Evolutionary conservation across 352 stramenopile genomes (phyloP).

Genomic region (Globisporangium abappressorium): DNA sequence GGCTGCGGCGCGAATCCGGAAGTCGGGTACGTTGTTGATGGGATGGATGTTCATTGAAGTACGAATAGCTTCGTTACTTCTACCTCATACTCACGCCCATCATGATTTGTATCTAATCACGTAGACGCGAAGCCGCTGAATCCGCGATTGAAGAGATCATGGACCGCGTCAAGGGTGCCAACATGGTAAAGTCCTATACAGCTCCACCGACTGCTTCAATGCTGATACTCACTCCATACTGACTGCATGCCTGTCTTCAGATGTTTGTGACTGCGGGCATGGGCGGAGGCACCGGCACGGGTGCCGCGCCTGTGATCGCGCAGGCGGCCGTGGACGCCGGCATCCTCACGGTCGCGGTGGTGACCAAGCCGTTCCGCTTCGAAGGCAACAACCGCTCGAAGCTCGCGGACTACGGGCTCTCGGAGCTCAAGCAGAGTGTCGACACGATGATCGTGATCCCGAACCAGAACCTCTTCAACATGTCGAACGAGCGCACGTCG

Average conservation of each 20-base stretch:
- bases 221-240: neutral
- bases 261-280: conserved; percentile 89
- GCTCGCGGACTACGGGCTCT: conserved; percentile 70
- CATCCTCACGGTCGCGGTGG: conserved; percentile 82
- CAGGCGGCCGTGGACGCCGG: conserved; percentile 78
- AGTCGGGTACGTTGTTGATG: conserved; percentile 39
- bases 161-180: conserved; percentile 76
- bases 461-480: conserved; percentile 89
- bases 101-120: too few relatives aligned
- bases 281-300: conserved; percentile 79
- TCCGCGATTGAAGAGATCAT: conserved; percentile 83
- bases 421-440: conserved; percentile 78
- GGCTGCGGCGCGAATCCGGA: conserved; percentile 83
- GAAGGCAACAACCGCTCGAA: conserved; percentile 82
- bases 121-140: conserved; percentile 60
- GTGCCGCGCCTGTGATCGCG: conserved; percentile 80
- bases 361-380: conserved; percentile 88
- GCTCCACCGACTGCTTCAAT: neutral
- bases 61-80: too few relatives aligned
- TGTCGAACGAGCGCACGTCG: conserved; percentile 84
- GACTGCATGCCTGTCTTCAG: conserved; percentile 24
- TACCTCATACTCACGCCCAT: too few relatives aligned
- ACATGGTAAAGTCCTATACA: conserved; percentile 59
- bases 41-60: neutral
- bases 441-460: conserved; percentile 89